These are phyloP conservation scores for Rubus idaeus DNA, from an alignment of 306 rosid genomes.

Conservation along the genomic window DNA sequence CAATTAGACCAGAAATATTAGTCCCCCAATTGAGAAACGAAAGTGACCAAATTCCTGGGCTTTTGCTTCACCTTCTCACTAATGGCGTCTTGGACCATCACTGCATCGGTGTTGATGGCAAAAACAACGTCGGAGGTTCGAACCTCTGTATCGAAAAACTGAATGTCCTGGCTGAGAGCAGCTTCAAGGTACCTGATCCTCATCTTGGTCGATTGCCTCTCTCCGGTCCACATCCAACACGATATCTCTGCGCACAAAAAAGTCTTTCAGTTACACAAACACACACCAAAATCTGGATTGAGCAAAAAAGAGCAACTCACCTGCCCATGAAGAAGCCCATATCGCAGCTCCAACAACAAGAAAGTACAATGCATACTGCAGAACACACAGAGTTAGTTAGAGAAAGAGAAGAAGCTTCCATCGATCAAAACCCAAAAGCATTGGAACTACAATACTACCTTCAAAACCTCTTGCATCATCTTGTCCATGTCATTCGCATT, in stretches of 20 bases:
- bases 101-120: slow-evolving; percentile 90
- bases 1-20: slow-evolving; percentile 6
- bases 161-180: slow-evolving; percentile 85
- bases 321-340: slow-evolving; percentile 99
- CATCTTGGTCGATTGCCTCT: slow-evolving; percentile 92
- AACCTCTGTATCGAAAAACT: slow-evolving; percentile 85
- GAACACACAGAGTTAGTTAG: slow-evolving; percentile 11
- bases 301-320: slow-evolving; percentile 33
- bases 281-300: too few relatives aligned
- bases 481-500: slow-evolving; percentile 75
- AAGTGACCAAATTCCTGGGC: background rate
- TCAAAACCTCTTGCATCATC: slow-evolving; percentile 88
- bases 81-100: slow-evolving; percentile 97
- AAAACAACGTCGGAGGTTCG: slow-evolving; percentile 92
- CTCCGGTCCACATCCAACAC: slow-evolving; percentile 99
- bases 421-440: background rate
- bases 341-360: slow-evolving; percentile 97
- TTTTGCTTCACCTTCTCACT: slow-evolving; percentile 79
- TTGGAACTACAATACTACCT: slow-evolving; percentile 38
- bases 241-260: slow-evolving; percentile 75
- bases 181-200: slow-evolving; percentile 92
- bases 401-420: background rate
- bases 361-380: slow-evolving; percentile 97
- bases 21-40: background rate
- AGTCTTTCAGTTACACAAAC: slow-evolving; percentile 16